Percentiles rank a stretch among this genome's conserved stretches.
phyloP scores from a whole-genome alignment of 305 asterid species.

The Solanum hybrid region DNA sequence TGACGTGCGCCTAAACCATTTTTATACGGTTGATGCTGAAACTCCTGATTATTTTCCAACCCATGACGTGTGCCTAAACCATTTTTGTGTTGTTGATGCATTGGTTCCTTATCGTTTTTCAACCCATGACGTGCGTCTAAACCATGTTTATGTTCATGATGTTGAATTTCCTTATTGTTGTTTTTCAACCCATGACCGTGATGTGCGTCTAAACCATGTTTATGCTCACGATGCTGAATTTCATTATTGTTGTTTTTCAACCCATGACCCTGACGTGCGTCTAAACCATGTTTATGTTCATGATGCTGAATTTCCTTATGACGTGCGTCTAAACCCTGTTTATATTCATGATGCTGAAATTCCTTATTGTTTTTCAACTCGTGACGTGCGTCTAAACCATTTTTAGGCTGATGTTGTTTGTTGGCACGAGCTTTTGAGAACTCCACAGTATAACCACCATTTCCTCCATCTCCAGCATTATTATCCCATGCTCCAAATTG shows the following conservation, averaged over 20 bases:
- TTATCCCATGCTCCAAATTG: slow-evolving; percentile 4
- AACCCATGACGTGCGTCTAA: not conserved
- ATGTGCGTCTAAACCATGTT: not conserved
- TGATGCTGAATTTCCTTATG: not conserved
- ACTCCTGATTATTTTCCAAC: not conserved
- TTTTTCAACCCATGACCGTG: not conserved
- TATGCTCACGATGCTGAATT: not conserved
- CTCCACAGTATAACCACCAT: not conserved
- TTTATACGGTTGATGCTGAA: not conserved
- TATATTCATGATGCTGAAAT: not conserved
- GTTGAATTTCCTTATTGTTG: not conserved
- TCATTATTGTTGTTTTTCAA: not conserved
- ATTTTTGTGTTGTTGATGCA: not conserved
- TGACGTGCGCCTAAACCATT: not conserved
- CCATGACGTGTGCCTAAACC: not conserved
- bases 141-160: not conserved
- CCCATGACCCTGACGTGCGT: not conserved
- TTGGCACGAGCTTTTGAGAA: not conserved
- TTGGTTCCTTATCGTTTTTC: not conserved
- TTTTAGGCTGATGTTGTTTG: not conserved
- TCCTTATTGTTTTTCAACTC: not conserved
- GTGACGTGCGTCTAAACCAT: not conserved
- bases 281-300: not conserved
- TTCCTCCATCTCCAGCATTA: not conserved
- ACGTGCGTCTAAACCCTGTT: not conserved